Evolutionary conservation across 805 yeast genomes (phyloP), one percentile per base, ranked within the genome.

Genomic region (Saccharomycopsis lassenensis): DNA sequence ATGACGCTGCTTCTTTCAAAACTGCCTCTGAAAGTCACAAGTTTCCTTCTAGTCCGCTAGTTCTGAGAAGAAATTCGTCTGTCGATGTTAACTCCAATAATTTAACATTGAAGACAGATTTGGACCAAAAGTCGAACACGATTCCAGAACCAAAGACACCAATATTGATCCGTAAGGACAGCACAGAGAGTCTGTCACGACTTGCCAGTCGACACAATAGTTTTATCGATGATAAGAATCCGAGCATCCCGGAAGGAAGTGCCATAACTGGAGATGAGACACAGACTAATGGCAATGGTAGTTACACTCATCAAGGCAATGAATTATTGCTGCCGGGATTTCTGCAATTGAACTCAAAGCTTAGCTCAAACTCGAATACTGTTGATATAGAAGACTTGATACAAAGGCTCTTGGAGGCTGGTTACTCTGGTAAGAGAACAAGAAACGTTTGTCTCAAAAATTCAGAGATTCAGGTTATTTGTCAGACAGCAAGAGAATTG

Each of bases 361-460:
- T n/a, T n/a, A n/a, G n/a, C n/a, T n/a, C 18, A 14, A 7, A 1
- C 20, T 12, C n/a, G 29, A 19, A 11, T 19, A 32, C 19, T 28
- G 37, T 31, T 28, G 76, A 87, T 54, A 69, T 91, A 31, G 98
- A 91, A 58, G 93, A 84, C 51, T 65, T 84, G 33, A 91, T 91
- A 43, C 96, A 87, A 61, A 65, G 94, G 48, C 66, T 91, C 45
- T 65, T 91, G 45, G 97, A 91, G 59, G 95, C 95, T 1, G 99
- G 97, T 7, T 91, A 91, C 58, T 73, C 87, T 8, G 97, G 96
- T 5, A 91, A 89, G 56, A 70, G 94, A 52, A 85, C 95, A 7
- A 86, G 84, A 58, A 71, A 75, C 43, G 78, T 91, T 31, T 87
- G 97, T 56, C 62, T 91, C 39, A 89, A 89, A 51, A 83, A 79